Evolutionary conservation across 352 stramenopile genomes (phyloP), one percentile per base, ranked within the genome.

Genomic region (Phytophthora litchii): DNA sequence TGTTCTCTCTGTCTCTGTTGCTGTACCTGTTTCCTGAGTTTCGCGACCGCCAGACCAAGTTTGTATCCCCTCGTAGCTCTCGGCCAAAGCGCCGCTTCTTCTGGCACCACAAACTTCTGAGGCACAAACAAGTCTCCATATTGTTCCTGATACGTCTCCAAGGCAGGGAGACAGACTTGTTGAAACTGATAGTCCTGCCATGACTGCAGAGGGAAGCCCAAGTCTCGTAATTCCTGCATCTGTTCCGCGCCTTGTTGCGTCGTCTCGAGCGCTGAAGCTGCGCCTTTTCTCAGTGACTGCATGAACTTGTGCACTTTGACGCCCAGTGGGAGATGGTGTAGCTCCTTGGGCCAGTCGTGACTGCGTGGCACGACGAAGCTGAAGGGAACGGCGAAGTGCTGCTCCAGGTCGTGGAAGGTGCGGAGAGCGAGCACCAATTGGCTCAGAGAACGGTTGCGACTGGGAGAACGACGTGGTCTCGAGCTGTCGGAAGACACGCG

Each of bases 81-180:
- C 13, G 92, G 88, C 89, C 91, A 98, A 9, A 31, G 21, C 8
- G 48, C 29, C 0, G 13, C 13, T 1, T 42, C 52, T 6, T 69
- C 50, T 2, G 91, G 91, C 1, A 98, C 86, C 12, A 92, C 78
- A 62, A 97, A 98, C 49, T 93, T 91, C 64, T 97, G 89, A 32
- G 92, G 92, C n/a, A 98, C 90, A 50, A 96, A 88, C 19, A 98
- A 64, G 60, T 97, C 76, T 16, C 89, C 90, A 45, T 97, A 80
- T 0, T 88, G 60, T 34, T 78, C 37, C 12, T 87, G 76, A 69
- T 96, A 98, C 14, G 62, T 80, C 42, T 80, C 49, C 11, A 98
- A 69, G 0, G 91, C 95, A 25, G 87, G 79, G 7, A 92, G 41
- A 48, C 82, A 65, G 3, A 90, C 80, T 13, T 74, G 63, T 45